Evolutionary conservation across 2,329 filamentous ascomycete species (phyloP).

Genomic region (Nigrospora oryzae): DNA sequence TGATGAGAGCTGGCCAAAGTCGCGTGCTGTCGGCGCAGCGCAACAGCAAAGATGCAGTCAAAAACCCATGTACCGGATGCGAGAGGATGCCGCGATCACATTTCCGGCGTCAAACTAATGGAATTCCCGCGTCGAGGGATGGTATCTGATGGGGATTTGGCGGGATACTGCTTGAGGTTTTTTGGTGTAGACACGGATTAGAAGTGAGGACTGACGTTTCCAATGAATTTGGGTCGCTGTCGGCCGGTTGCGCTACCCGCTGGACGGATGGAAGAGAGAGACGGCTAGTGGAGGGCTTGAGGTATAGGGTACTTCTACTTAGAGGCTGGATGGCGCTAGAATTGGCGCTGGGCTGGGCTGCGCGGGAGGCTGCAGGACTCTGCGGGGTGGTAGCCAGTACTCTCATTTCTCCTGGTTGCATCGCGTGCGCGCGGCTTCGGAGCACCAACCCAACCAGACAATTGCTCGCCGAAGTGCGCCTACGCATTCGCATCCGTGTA

Average conservation of each 20-base stretch:
- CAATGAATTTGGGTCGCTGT: not conserved
- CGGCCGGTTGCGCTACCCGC: not conserved
- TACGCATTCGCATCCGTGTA: too few relatives aligned
- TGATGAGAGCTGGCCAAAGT: constrained; percentile 9
- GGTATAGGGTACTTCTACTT: too few relatives aligned
- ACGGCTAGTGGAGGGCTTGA: too few relatives aligned
- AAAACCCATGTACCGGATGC: constrained; percentile 32
- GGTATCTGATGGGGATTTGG: constrained; percentile 28
- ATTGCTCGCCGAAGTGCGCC: too few relatives aligned
- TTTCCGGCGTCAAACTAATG: constrained; percentile 32
- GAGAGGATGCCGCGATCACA: constrained; percentile 31
- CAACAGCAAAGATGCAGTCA: constrained; percentile 30
- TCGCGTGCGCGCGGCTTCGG: too few relatives aligned
- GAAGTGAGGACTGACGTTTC: not conserved
- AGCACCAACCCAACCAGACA: too few relatives aligned
- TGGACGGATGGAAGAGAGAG: too few relatives aligned
- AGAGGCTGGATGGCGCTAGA: too few relatives aligned
- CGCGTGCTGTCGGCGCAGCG: constrained; percentile 41
- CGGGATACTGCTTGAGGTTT: constrained; percentile 13
- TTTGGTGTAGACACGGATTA: constrained; percentile 4
- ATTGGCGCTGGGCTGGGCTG: too few relatives aligned
- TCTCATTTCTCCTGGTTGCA: too few relatives aligned
- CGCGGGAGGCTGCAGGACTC: too few relatives aligned
- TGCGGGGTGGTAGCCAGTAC: too few relatives aligned
- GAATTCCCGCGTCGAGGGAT: constrained; percentile 29